Conservation (phyloP, 2,329 filamentous ascomycete genomes). For the Furcasterigmium furcatum region DNA sequence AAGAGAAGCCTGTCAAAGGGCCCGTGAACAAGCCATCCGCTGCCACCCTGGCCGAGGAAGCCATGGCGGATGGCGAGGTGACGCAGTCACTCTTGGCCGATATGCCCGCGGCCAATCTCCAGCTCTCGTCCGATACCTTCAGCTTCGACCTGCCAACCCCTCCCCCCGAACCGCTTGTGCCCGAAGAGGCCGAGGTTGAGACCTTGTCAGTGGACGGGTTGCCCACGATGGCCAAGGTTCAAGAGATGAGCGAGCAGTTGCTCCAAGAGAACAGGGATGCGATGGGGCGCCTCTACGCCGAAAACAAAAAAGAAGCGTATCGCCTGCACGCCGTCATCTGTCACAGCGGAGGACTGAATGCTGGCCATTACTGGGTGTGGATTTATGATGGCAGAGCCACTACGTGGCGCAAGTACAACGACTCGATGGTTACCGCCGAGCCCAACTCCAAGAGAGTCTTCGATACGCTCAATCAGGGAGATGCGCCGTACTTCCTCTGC, state of each 20-base stretch:
- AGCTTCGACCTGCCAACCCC: too few relatives aligned
- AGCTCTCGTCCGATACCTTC: slow-evolving; percentile 5
- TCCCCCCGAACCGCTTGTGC: background rate
- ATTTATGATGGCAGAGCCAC: slow-evolving; percentile 79
- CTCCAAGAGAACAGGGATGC: slow-evolving; percentile 21
- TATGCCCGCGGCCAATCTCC: slow-evolving; percentile 6
- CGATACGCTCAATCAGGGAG: slow-evolving; percentile 59
- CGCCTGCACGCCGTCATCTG: slow-evolving; percentile 90
- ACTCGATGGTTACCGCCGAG: slow-evolving; percentile 71
- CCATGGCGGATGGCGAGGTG: slow-evolving; percentile 6
- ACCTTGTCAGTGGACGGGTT: background rate
- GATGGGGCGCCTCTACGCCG: slow-evolving; percentile 53
- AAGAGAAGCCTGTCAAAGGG: background rate
- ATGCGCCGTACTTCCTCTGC: slow-evolving; percentile 80
- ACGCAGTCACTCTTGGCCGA: slow-evolving; percentile 5
- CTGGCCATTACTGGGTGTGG: slow-evolving; percentile 96
- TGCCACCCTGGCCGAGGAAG: slow-evolving; percentile 8
- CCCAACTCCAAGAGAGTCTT: slow-evolving; percentile 68
- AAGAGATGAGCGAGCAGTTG: slow-evolving; percentile 44
- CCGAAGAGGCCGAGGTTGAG: background rate
- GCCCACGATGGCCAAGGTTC: slow-evolving; percentile 16
- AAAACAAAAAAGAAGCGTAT: slow-evolving; percentile 67
- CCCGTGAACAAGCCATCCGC: background rate
- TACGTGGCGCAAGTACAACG: slow-evolving; percentile 93
- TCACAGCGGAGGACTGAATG: slow-evolving; percentile 69